Base-by-base conservation (phyloP, 768 basidiomycete species). In the Mycena haematopus region DNA sequence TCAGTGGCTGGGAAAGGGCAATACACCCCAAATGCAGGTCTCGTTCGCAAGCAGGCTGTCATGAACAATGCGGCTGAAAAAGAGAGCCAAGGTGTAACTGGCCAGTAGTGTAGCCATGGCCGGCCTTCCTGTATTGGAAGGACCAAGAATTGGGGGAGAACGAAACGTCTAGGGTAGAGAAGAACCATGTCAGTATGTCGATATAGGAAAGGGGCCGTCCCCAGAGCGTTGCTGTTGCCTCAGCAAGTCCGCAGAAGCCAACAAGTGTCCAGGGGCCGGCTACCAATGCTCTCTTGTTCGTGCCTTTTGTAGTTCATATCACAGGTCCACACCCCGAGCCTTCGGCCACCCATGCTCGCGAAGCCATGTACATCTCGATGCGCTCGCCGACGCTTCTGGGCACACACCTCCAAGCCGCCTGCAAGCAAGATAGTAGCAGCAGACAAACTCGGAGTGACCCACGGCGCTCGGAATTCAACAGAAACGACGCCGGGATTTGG, bases 351-450 rank as follows among this genome's bases (percentile, higher is more conserved):
- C 54, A n/a, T 65, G 55, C 63, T 53, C 58, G 63, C 36, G 63
- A 56, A 60, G 58, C 63, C 63, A 65, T 60, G 63, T 56, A 25
- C n/a, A 65, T 65, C 51, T 60, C 55, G 58, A 65, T 65, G 63
- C 63, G 63, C 54, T 56, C 63, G 63, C 63, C 63, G 63, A 65
- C 63, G 63, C 63, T 65, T 65, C 55, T 65, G 63, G 55, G 58
- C 55, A n/a, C 63, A 47, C 63, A 21, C 63, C 63, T 60, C 50
- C 55, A 19, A 40, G 44, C 36, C 53, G 33, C 33, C 63, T 60
- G 54, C 63, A 33, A 2, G 58, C 58, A 33, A 31, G 19, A 42
- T 44, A 65, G n/a, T n/a, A n/a, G 51, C 63, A 52, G 58, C 58
- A 60, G 58, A 60, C 42, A 11, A 46, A n/a, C 54, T 33, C 50